Conservation (phyloP, 163 green algal species). For the Chlorella variabilis region DNA sequence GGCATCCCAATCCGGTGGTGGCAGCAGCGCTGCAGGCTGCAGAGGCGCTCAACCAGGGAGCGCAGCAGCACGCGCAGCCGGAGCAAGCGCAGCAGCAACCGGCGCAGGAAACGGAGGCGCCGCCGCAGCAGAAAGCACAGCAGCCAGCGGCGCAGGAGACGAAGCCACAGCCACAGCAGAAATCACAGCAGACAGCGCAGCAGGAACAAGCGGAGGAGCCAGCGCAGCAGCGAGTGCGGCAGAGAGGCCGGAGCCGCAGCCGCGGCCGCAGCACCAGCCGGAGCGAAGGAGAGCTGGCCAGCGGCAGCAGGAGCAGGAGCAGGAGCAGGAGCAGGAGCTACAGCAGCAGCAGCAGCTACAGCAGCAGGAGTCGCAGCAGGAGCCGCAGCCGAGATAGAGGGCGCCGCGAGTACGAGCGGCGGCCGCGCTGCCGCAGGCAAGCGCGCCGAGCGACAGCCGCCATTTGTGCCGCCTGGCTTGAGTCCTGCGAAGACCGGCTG, state of each 20-base stretch:
- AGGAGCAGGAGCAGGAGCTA: conserved; percentile 3
- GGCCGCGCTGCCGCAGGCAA: neutral
- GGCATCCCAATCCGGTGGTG: too few species aligned
- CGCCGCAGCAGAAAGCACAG: neutral
- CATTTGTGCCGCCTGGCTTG: too few species aligned
- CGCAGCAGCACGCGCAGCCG: conserved; percentile 7
- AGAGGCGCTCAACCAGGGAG: neutral
- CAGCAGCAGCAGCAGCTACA: conserved; percentile 7
- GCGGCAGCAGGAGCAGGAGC: conserved; percentile 5
- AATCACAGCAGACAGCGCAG: neutral
- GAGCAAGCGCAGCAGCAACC: neutral
- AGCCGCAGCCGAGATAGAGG: conserved; percentile 15
- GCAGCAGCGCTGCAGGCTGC: too few species aligned
- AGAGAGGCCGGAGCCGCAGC: conserved; percentile 5
- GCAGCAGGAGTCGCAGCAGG: conserved; percentile 28
- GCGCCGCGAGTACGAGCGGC: neutral
- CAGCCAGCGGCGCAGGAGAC: neutral
- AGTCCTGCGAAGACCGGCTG: too few species aligned
- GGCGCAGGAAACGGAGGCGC: neutral
- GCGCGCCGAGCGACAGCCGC: neutral
- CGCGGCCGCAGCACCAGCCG: conserved; percentile 5
- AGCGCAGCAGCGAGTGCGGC: neutral
- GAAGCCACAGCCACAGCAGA: neutral
- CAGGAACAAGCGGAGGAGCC: neutral
- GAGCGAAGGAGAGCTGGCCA: neutral